Evolutionary conservation across 2,329 filamentous ascomycete genomes (phyloP), one percentile per base, ranked within the genome.

Genomic region (Ascochyta fabae): DNA sequence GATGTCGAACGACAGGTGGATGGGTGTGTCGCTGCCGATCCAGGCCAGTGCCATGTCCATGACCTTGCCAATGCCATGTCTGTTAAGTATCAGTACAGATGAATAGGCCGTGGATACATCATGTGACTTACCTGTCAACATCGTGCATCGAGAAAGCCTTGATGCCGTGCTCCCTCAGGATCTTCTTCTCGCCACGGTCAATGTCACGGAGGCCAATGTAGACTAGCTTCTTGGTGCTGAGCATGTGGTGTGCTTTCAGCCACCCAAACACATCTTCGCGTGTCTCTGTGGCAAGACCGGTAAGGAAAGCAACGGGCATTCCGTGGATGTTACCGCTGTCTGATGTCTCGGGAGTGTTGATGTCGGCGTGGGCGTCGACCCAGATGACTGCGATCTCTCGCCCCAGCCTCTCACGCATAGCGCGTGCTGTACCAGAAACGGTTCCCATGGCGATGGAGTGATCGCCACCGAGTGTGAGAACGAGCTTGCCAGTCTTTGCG

Each of bases 91-190:
- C 51, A 45, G 29, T 13, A 22, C 13, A n/a, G 19, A 6, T 23
- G 22, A 43, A 23, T 29, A 22, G 16, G 9, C n/a, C 34, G 15
- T 23, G 9, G 16, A 35, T 33, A 8, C 47, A 19, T 19, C 44
- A 45, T 12, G 12, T 15, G 26, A 73, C 84, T 68, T 80, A 92
- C 89, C 86, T 84, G 78, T 99, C 95, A 76, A 99, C 90, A 74
- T 99, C 95, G 74, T 96, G 95, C 95, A 99, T 99, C 79, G 89
- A 94, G 72, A 98, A 99, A 4, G 94, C 94, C 82, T 91, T 94
- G 81, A 99, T 95, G 38, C 89, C 88, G 71, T 98, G 82, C 64
- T 98, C 91, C 54, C 88, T 84, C 61, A 99, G 80, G 58, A 97
- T 91, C 79, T 87, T 85, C 88, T 97, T 98, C 87, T 99, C 95